Evolutionary conservation across 768 basidiomycete species (phyloP).

Genomic region (Pholiota molesta): DNA sequence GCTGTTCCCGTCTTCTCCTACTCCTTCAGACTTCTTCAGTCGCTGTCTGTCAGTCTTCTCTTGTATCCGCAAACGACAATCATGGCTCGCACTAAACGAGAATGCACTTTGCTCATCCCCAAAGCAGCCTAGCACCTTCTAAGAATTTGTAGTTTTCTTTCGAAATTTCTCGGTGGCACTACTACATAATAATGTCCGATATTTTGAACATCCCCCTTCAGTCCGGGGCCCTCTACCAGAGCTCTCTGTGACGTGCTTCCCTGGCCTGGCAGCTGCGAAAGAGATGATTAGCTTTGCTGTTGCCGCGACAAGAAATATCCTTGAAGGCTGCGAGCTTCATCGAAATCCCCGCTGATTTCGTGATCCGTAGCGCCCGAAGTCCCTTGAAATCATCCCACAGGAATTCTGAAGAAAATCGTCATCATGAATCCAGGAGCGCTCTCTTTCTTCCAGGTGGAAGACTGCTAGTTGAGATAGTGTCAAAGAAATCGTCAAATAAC

Average conservation of each 20-base stretch:
- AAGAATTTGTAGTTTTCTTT: background rate
- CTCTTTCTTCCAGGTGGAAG: background rate
- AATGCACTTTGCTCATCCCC: background rate
- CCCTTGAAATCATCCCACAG: slow-evolving; percentile 15
- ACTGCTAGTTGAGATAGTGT: background rate
- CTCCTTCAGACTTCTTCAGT: slow-evolving; percentile 15
- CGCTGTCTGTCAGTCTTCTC: slow-evolving; percentile 20
- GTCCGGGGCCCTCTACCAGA: background rate
- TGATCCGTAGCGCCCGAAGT: slow-evolving; percentile 24
- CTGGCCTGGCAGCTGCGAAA: slow-evolving; percentile 8
- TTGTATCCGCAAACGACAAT: slow-evolving; percentile 19
- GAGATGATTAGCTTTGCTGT: slow-evolving; percentile 6
- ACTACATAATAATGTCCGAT: background rate
- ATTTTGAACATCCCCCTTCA: background rate
- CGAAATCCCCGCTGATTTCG: slow-evolving; percentile 29
- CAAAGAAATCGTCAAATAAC: background rate
- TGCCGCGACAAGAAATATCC: slow-evolving; percentile 12
- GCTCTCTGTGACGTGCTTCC: slow-evolving; percentile 6
- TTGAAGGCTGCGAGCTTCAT: slow-evolving; percentile 17
- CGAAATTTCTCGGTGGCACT: background rate
- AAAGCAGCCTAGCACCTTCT: background rate
- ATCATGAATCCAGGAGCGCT: background rate
- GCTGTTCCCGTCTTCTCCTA: slow-evolving; percentile 17
- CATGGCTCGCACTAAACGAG: background rate
- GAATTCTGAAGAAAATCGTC: background rate